These are phyloP conservation scores for Schizophyllum commune DNA, from an alignment of 1,284 basidiomycete species.

Conservation along the genomic window DNA sequence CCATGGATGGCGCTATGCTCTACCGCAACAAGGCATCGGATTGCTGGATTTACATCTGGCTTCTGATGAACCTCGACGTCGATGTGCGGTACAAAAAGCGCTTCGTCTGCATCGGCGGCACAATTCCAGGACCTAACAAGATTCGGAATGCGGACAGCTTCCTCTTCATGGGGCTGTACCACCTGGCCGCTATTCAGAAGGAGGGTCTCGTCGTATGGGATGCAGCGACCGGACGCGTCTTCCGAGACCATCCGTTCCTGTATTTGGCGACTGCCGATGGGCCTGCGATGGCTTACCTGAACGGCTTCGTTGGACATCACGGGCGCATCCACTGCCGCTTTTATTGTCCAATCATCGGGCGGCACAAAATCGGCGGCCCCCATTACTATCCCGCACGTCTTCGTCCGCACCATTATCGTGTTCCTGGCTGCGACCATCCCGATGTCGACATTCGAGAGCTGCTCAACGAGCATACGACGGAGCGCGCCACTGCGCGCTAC, in stretches of 20 bases:
- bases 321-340: conserved; percentile 24
- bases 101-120: no score
- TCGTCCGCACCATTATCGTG: conserved; percentile 7
- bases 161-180: conserved; percentile 1
- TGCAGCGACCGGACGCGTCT: background rate
- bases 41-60: no score
- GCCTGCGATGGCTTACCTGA: conserved; percentile 21
- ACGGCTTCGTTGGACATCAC: conserved; percentile 25
- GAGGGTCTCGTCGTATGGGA: no score
- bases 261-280: conserved; percentile 23
- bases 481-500: conserved; percentile 10
- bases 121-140: conserved; percentile 8
- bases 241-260: conserved; percentile 15
- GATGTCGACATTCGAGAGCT: conserved; percentile 11
- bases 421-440: conserved; percentile 6
- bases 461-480: conserved; percentile 1
- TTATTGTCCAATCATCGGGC: no score
- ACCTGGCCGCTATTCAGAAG: conserved; percentile 6
- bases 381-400: conserved; percentile 12
- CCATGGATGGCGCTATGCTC: conserved; percentile 9
- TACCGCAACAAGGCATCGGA: no score
- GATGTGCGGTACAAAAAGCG: no score
- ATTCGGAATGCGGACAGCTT: conserved; percentile 10
- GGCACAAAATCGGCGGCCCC: no score
- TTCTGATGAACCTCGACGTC: no score